Base-by-base conservation (phyloP, 257 asterid genomes). In the Scutellaria minor region DNA sequence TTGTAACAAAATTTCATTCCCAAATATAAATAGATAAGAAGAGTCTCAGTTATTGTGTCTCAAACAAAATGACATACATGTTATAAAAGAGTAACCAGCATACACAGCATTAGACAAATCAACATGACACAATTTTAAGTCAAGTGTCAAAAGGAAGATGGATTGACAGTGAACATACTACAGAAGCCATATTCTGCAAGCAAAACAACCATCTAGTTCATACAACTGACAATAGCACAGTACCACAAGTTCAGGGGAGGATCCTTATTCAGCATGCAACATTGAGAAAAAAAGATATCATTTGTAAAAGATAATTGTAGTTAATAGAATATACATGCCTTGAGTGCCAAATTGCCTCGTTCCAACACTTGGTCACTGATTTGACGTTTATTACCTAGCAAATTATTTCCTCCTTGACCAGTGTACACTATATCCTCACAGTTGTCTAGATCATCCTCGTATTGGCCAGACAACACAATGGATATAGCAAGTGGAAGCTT, bases 361-460 rank as follows among this genome's bases (percentile, higher is more conserved):
- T 60, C 24, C 86, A 91, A 64, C 46, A 61, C 84, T 82, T 93
- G 98, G 81, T 93, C 91, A 15, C 78, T 71, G 6, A 85, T 73
- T 73, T 93, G 98, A 20, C 88, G 90, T 71, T 83, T 89, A 51
- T 89, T 58, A 10, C 98, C 97, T 11, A 85, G 85, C 66, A 93
- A 83, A 80, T 91, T 75, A 65, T 93, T 86, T 7, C 98, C 98
- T 50, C 98, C 97, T 83, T 93, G 97, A 60, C 98, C 98, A 6
- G 98, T 93, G 72, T 93, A 93, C 6, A 88, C 87, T 42, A 93
- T 72, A 9, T 91, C 97, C 44, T 91, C 91, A 18, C 78, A 79
- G 39, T 93, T 91, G 78, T 93, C 98, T 44, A 86, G 70, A 71
- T 93, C 96, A 39, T 93, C 98, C 77, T 93, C 98, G 57, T 93